Evolutionary conservation across 208 protist genomes (phyloP).

Genomic region (Vickermania spadyakhi): DNA sequence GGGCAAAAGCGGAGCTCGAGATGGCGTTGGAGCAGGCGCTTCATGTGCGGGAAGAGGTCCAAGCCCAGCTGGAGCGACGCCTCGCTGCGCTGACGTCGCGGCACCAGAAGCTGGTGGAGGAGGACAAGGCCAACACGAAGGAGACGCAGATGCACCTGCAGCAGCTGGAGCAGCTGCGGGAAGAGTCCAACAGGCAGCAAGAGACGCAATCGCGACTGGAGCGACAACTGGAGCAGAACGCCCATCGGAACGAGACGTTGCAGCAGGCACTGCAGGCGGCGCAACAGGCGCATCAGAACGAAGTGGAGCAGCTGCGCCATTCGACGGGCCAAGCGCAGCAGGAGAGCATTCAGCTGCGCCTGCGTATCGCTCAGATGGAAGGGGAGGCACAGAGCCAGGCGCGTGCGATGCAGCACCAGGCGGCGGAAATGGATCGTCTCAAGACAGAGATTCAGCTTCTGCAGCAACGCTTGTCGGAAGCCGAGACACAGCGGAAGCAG

Average conservation of each 20-base stretch:
- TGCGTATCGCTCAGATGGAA: constrained; percentile 37
- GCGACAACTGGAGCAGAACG: constrained; percentile 25
- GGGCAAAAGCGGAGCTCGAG: background rate
- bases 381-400: constrained; percentile 1
- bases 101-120: constrained; percentile 16
- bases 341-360: constrained; percentile 36
- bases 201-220: constrained; percentile 24
- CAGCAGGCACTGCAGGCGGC: constrained; percentile 26
- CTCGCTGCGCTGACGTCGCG: constrained; percentile 25
- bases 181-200: constrained; percentile 5
- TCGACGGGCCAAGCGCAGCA: constrained; percentile 32
- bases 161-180: constrained; percentile 12
- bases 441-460: background rate
- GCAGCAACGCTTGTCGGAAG: background rate
- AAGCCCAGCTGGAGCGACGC: constrained; percentile 9
- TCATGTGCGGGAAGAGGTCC: constrained; percentile 8
- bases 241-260: constrained; percentile 44
- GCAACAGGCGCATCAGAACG: constrained; percentile 22
- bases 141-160: constrained; percentile 22
- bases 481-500: background rate
- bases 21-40: background rate
- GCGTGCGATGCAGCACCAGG: constrained; percentile 11
- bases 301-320: constrained; percentile 15
- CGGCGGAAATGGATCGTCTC: constrained; percentile 6
- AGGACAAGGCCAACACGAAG: constrained; percentile 15